Percentiles rank a stretch among this genome's conserved stretches.
phyloP scores from a whole-genome alignment of 495 filamentous ascomycete genomes.

The Emericellopsis terricola region DNA sequence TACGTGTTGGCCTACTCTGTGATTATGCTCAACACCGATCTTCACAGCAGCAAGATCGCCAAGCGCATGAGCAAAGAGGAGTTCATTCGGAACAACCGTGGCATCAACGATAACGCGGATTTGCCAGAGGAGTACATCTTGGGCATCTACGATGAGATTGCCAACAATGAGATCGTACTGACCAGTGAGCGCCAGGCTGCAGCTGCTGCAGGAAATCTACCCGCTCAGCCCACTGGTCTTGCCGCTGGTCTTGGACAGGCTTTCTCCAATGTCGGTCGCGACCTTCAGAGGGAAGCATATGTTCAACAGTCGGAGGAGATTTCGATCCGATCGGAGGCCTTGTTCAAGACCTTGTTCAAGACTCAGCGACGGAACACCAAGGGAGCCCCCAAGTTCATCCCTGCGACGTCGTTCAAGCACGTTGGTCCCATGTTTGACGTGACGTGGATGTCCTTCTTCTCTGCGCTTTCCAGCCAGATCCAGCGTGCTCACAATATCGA shows the following conservation, averaged over 20 bases:
- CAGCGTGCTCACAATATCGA: constrained; percentile 85
- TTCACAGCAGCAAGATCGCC: constrained; percentile 77
- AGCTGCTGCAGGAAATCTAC: constrained; percentile 45
- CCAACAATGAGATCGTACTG: constrained; percentile 80
- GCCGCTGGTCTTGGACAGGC: constrained; percentile 80
- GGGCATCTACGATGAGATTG: constrained; percentile 85
- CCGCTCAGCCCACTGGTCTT: constrained; percentile 46
- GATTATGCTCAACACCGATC: constrained; percentile 91
- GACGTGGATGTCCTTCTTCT: constrained; percentile 98
- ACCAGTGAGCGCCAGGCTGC: constrained; percentile 79
- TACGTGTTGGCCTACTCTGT: constrained; percentile 94
- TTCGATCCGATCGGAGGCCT: constrained; percentile 41
- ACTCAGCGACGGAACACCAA: constrained; percentile 66
- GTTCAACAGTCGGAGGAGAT: constrained; percentile 92
- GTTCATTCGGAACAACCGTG: constrained; percentile 96
- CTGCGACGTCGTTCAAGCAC: constrained; percentile 82
- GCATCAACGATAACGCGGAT: constrained; percentile 93
- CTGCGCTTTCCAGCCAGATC: constrained; percentile 74
- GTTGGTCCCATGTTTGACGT: constrained; percentile 98
- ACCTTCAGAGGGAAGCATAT: constrained; percentile 84
- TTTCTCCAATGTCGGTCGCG: constrained; percentile 74
- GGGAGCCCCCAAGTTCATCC: constrained; percentile 61
- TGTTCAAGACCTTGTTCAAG: constrained; percentile 77
- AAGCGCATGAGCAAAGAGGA: constrained; percentile 86
- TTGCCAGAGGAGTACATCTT: constrained; percentile 82